These are phyloP conservation scores for Puccinia novopanici DNA, from an alignment of 1,284 basidiomycete species.

Conservation along the genomic window DNA sequence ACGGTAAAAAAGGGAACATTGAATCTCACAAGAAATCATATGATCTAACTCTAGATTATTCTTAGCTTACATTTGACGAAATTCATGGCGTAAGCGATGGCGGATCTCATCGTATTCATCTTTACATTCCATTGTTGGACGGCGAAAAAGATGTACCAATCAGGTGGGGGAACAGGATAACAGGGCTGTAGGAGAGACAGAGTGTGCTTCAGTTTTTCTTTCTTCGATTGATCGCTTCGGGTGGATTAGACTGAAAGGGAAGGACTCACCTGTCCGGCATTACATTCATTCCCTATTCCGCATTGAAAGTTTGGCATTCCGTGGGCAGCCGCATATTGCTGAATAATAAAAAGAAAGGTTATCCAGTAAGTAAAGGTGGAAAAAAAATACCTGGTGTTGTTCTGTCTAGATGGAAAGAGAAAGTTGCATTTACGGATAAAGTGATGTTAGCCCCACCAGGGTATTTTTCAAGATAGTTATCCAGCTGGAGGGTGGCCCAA, in stretches of 20 bases:
- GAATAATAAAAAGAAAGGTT: background rate
- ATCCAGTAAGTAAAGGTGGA: background rate
- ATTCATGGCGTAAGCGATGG: slow-evolving; percentile 25
- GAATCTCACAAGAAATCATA: background rate
- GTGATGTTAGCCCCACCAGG: slow-evolving; percentile 36
- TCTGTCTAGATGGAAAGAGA: background rate
- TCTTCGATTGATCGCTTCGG: background rate
- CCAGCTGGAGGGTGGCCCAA: slow-evolving; percentile 38
- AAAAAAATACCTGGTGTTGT: background rate
- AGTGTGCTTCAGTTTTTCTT: background rate
- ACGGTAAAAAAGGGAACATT: background rate
- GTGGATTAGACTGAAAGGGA: background rate
- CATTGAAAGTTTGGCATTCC: slow-evolving; percentile 43
- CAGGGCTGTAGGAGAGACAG: slow-evolving; percentile 33
- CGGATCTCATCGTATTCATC: slow-evolving; percentile 43
- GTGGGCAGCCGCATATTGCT: slow-evolving; percentile 42
- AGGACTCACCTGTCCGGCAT: slow-evolving; percentile 42
- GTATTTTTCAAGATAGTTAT: slow-evolving; percentile 41
- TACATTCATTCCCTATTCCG: slow-evolving; percentile 40
- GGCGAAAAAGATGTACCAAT: slow-evolving; percentile 51
- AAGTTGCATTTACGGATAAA: slow-evolving; percentile 25
- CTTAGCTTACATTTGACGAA: slow-evolving; percentile 42
- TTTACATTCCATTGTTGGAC: slow-evolving; percentile 50
- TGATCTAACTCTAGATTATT: background rate
- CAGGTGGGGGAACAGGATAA: slow-evolving; percentile 39